Conservation (phyloP, 163 green algal species). For the Trebouxia gelatinosa region DNA sequence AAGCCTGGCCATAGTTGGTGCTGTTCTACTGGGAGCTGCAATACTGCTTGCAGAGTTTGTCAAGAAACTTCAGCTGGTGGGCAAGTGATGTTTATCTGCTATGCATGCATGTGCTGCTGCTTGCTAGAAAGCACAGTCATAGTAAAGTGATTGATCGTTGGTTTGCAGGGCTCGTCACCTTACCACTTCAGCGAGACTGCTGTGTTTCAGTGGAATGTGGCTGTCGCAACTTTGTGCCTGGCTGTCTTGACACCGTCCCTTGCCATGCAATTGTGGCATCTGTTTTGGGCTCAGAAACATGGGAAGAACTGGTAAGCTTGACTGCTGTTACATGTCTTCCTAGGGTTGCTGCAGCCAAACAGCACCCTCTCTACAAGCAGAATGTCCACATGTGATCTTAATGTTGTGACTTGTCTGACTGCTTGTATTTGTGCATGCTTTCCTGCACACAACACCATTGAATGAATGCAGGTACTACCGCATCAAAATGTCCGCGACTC, state of each 20-base stretch:
- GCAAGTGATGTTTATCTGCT: neutral
- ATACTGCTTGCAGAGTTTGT: slow-evolving; percentile 4
- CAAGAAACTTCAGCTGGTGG: neutral
- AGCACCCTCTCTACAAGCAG: no score
- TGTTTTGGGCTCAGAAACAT: neutral
- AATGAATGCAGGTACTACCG: no score
- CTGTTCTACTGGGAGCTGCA: neutral
- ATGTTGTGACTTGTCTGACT: no score
- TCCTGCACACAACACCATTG: no score
- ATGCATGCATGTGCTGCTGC: neutral
- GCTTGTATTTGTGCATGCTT: no score
- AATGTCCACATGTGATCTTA: no score
- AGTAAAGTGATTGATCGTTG: neutral
- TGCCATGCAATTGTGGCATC: neutral
- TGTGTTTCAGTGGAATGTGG: neutral
- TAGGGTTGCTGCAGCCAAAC: no score
- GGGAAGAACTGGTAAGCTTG: neutral
- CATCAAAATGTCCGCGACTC: no score
- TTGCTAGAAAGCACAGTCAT: neutral
- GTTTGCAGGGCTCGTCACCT: neutral
- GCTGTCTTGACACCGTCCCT: neutral
- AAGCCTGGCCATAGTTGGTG: neutral
- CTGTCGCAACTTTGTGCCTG: neutral
- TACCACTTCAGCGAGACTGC: neutral
- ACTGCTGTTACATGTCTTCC: no score